These are phyloP conservation scores for Colletotrichum falcatum DNA, from an alignment of 2,329 filamentous ascomycete species.

Conservation along the genomic window DNA sequence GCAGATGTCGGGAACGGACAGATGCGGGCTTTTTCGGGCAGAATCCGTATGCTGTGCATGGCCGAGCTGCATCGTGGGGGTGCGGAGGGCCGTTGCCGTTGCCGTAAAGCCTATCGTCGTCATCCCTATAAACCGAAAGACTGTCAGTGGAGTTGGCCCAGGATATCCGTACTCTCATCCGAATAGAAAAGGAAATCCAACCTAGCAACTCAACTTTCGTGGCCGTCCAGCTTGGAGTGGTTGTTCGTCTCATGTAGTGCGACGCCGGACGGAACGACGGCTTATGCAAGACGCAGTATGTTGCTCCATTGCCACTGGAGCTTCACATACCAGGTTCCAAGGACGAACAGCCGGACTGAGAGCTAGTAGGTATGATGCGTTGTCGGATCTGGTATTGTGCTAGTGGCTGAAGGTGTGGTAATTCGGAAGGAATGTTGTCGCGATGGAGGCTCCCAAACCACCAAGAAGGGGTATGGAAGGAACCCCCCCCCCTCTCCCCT, in stretches of 20 bases:
- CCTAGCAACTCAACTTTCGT: conserved; percentile 16
- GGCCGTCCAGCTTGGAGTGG: not conserved
- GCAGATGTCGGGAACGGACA: not conserved
- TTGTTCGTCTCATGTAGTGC: conserved; percentile 30
- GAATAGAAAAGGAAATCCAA: not conserved
- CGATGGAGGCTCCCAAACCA: not conserved
- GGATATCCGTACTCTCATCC: not conserved
- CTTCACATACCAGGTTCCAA: conserved; percentile 23
- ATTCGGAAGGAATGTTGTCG: not conserved
- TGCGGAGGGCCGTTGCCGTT: not conserved
- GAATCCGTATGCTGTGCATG: conserved; percentile 10
- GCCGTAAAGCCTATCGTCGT: not conserved
- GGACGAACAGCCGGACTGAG: not conserved
- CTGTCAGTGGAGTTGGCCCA: conserved; percentile 14
- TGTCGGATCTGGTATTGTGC: not conserved
- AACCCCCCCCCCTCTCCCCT: not conserved
- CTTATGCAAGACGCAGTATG: not conserved
- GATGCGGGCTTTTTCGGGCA: not conserved
- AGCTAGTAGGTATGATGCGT: not conserved
- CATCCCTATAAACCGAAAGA: not conserved
- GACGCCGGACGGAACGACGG: conserved; percentile 11
- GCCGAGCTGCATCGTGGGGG: conserved; percentile 12
- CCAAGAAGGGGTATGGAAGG: not conserved
- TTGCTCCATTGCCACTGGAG: conserved; percentile 11
- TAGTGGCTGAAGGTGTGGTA: not conserved